These are phyloP conservation scores for Zoysia japonica DNA, from an alignment of 176 grass and related monocot species.

Conservation along the genomic window DNA sequence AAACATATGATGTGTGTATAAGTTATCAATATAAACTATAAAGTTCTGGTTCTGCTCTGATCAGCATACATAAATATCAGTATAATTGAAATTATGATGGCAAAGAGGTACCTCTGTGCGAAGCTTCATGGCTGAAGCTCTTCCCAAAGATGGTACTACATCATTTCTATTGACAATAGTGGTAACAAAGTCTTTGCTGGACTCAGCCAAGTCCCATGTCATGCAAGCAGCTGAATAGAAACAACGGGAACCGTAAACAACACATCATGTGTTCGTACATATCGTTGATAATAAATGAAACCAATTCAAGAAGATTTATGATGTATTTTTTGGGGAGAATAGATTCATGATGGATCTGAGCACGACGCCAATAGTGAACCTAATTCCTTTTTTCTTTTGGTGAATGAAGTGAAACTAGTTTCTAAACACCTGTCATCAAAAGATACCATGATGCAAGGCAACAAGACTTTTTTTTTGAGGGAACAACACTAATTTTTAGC, in stretches of 20 bases:
- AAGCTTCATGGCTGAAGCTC: constrained; percentile 57
- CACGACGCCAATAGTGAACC: too few relatives aligned
- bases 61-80: constrained; percentile 15
- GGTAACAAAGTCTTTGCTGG: constrained; percentile 72
- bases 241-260: constrained; percentile 36
- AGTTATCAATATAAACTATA: constrained; percentile 8
- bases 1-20: constrained; percentile 31
- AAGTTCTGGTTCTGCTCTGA: neutral
- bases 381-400: too few relatives aligned
- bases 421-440: constrained; percentile 7
- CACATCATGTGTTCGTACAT: neutral
- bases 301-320: neutral
- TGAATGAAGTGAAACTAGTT: neutral
- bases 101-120: constrained; percentile 56
- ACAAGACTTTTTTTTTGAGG: too few relatives aligned
- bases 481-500: too few relatives aligned
- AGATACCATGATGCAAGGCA: neutral
- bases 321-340: too few relatives aligned
- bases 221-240: constrained; percentile 73
- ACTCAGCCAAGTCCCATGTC: constrained; percentile 92
- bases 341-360: too few relatives aligned
- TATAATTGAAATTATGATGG: constrained; percentile 3
- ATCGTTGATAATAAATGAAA: constrained; percentile 21
- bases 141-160: constrained; percentile 68
- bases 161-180: constrained; percentile 80